phyloP scores from a whole-genome alignment of 805 yeast genomes.

The Kodamaea kaohsiungensis region DNA sequence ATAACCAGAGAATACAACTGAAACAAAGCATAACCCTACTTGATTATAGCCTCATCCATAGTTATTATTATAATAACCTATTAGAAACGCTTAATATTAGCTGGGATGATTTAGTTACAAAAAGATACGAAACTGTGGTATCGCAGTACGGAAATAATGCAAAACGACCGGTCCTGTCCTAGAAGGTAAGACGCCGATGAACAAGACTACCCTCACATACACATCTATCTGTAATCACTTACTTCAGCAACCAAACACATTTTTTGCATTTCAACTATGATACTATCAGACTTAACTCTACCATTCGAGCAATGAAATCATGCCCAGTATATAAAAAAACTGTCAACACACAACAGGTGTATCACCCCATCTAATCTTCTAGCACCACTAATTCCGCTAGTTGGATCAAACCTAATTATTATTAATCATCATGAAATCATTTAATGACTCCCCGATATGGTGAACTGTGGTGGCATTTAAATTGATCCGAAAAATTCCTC shows the following conservation, averaged over 20 bases:
- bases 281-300: no score
- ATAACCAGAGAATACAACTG: neutral
- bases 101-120: neutral
- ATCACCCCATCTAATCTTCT: neutral
- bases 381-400: neutral
- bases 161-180: no score
- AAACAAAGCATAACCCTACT: neutral
- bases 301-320: no score
- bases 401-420: neutral
- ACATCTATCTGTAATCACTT: no score
- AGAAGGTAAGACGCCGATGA: no score
- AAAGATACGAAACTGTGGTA: neutral
- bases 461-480: slow-evolving; percentile 10
- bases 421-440: neutral
- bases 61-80: no score
- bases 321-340: no score
- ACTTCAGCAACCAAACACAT: no score
- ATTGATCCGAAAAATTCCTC: slow-evolving; percentile 2
- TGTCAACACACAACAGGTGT: no score
- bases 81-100: neutral
- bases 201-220: no score
- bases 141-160: neutral
- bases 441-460: neutral
- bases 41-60: neutral
- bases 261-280: no score